Evolutionary conservation across 2,329 filamentous ascomycete genomes (phyloP).

Genomic region (Anisogramma anomala): DNA sequence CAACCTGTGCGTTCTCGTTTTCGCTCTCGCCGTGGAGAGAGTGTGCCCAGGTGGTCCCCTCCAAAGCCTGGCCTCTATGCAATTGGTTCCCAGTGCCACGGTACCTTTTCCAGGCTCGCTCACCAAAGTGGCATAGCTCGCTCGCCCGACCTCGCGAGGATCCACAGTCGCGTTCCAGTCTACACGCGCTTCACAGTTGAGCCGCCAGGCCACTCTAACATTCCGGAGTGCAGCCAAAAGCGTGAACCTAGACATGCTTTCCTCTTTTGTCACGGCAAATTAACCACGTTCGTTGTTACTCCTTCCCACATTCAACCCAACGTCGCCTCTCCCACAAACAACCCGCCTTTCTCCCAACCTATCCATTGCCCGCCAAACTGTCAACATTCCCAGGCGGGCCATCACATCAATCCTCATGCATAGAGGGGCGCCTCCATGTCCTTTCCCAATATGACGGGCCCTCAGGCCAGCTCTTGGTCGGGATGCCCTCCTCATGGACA

Average conservation of each 20-base stretch:
- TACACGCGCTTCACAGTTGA: slow-evolving; percentile 10
- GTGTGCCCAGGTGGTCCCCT: too few relatives aligned
- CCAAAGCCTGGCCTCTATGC: too few relatives aligned
- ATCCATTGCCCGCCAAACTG: background rate
- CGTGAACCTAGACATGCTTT: slow-evolving; percentile 9
- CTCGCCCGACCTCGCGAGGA: too few relatives aligned
- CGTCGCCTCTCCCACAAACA: background rate
- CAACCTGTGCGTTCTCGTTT: too few relatives aligned
- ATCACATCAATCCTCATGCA: slow-evolving; percentile 1
- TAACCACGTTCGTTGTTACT: background rate
- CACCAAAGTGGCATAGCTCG: slow-evolving; percentile 5
- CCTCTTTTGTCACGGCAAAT: slow-evolving; percentile 5
- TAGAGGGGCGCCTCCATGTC: slow-evolving; percentile 10
- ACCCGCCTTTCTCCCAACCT: background rate
- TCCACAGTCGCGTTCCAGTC: slow-evolving; percentile 7
- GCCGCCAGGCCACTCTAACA: too few relatives aligned
- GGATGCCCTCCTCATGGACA: slow-evolving; percentile 16
- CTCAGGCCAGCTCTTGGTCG: slow-evolving; percentile 12
- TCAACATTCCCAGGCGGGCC: background rate
- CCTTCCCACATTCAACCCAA: background rate
- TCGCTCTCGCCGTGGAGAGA: too few relatives aligned
- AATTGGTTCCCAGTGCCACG: too few relatives aligned
- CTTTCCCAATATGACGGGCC: slow-evolving; percentile 18
- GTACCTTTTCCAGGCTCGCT: background rate
- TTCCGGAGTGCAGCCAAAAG: slow-evolving; percentile 8